Conservation (phyloP, 148 eudicot species). For the Mesembryanthemum crystallinum region DNA sequence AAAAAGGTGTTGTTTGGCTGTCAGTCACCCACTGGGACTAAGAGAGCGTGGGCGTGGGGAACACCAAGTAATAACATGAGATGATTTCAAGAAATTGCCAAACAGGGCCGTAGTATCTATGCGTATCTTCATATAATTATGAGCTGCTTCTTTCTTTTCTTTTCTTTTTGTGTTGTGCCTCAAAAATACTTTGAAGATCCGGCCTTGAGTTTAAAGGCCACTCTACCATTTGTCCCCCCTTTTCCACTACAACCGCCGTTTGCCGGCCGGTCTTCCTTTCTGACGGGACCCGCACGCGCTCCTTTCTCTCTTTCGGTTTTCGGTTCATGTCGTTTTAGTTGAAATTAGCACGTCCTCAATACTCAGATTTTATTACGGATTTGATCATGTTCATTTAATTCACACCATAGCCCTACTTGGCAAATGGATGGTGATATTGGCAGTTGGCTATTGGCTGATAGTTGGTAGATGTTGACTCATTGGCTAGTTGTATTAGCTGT, state of each 20-base stretch:
- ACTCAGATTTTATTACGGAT: too few relatives aligned
- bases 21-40: not conserved
- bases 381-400: too few relatives aligned
- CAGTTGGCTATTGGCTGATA: too few relatives aligned
- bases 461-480: too few relatives aligned
- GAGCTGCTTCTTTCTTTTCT: too few relatives aligned
- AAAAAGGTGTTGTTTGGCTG: slow-evolving; percentile 24
- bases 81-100: not conserved
- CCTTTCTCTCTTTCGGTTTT: too few relatives aligned
- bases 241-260: not conserved
- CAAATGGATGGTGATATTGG: too few relatives aligned
- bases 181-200: not conserved
- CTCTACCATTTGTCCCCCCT: slow-evolving; percentile 13
- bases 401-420: too few relatives aligned
- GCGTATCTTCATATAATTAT: slow-evolving; percentile 20
- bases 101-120: too few relatives aligned
- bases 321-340: too few relatives aligned
- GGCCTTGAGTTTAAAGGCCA: not conserved
- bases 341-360: too few relatives aligned
- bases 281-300: not conserved
- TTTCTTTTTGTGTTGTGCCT: not conserved
- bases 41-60: slow-evolving; percentile 10
- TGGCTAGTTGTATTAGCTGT: too few relatives aligned
- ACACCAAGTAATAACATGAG: slow-evolving; percentile 18
- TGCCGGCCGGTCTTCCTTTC: not conserved